phyloP scores from a whole-genome alignment of 441 rosid genomes.

The Viola pubescens region DNA sequence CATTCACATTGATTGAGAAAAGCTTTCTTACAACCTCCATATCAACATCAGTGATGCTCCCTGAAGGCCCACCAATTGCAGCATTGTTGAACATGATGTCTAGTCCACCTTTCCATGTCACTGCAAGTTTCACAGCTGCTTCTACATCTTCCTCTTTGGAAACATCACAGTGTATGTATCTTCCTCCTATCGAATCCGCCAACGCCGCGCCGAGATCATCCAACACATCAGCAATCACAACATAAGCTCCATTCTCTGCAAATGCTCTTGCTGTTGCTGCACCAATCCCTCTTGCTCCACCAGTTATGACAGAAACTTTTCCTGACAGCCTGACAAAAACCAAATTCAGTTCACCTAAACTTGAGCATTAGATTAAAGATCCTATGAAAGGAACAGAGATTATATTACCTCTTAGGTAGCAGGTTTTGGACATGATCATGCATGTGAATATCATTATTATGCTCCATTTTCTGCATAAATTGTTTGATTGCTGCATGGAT shows the following conservation, averaged over 20 bases:
- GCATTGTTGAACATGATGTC: slow-evolving; percentile 82
- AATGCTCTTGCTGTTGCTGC: slow-evolving; percentile 68
- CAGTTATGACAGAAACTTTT: slow-evolving; percentile 68
- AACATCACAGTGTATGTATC: slow-evolving; percentile 68
- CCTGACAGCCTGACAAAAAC: slow-evolving; percentile 28
- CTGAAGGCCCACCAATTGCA: slow-evolving; percentile 39
- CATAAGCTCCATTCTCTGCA: slow-evolving; percentile 59
- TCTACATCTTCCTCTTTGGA: slow-evolving; percentile 52
- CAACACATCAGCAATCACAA: slow-evolving; percentile 62
- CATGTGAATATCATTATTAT: not conserved
- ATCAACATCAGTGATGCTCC: slow-evolving; percentile 53
- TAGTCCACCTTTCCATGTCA: slow-evolving; percentile 52
- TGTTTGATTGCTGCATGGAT: not conserved
- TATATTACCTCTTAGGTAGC: slow-evolving; percentile 24
- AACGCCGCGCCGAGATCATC: slow-evolving; percentile 44
- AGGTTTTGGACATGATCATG: slow-evolving; percentile 5
- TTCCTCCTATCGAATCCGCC: slow-evolving; percentile 55
- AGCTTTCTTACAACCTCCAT: slow-evolving; percentile 36
- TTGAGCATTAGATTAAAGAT: not conserved
- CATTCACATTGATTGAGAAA: slow-evolving; percentile 52
- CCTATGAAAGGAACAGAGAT: not conserved
- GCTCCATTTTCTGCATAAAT: slow-evolving; percentile 20
- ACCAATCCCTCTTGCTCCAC: slow-evolving; percentile 88
- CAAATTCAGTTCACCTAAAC: not conserved
- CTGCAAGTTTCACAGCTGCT: slow-evolving; percentile 46